A percentile compares a stretch with the other conserved stretches of the same genome.
Conservation (phyloP, 805 yeast species). For the Lipomyces lipofer region DNA sequence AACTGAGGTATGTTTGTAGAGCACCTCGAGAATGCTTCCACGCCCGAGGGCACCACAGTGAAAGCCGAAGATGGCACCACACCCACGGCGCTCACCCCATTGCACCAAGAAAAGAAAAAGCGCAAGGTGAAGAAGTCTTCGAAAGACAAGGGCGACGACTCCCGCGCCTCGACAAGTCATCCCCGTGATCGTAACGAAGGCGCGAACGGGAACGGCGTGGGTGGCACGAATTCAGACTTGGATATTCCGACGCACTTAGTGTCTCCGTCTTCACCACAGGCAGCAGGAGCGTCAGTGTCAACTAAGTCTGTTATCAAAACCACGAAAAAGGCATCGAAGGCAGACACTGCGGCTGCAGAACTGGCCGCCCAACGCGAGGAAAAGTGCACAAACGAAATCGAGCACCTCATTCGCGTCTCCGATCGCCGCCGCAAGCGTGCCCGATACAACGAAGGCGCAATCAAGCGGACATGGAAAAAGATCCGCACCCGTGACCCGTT, state of each 20-base stretch:
- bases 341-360: constrained; percentile 24
- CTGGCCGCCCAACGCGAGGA: constrained; percentile 14
- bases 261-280: not conserved
- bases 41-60: not conserved
- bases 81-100: too few relatives aligned
- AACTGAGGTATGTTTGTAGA: constrained; percentile 2
- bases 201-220: not conserved
- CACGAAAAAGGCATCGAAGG: constrained; percentile 8
- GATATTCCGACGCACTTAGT: not conserved
- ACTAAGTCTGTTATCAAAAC: constrained; percentile 5
- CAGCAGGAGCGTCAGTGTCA: not conserved
- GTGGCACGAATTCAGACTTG: not conserved
- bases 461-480: constrained; percentile 36
- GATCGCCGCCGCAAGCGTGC: constrained; percentile 32
- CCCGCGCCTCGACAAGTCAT: not conserved
- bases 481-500: constrained; percentile 40
- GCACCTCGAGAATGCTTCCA: constrained; percentile 12
- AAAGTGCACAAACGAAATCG: constrained; percentile 32
- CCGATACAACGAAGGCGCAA: constrained; percentile 33
- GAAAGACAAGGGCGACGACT: constrained; percentile 16
- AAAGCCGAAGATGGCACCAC: constrained; percentile 6
- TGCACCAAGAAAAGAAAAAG: constrained; percentile 6
- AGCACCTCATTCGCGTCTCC: constrained; percentile 29
- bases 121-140: constrained; percentile 9
- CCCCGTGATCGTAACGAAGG: not conserved